Evolutionary conservation across 139 green algal genomes (phyloP).

Genomic region (Mychonastes homosphaera): DNA sequence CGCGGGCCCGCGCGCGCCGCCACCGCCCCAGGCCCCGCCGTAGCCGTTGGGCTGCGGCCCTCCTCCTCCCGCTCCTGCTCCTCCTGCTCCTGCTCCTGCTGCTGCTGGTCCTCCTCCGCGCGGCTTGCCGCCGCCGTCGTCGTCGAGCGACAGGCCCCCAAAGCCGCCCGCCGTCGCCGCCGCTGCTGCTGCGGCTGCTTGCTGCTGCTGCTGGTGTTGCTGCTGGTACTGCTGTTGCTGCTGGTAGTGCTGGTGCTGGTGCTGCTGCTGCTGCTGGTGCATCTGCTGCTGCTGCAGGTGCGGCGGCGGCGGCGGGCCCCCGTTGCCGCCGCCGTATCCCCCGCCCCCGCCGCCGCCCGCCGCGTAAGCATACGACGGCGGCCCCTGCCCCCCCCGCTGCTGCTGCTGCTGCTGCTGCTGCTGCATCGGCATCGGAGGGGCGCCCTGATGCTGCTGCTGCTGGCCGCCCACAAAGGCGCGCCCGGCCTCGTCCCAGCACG

Average conservation of each 20-base stretch:
- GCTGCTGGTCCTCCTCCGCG: background rate
- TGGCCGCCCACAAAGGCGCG: too few species aligned
- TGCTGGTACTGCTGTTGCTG: background rate
- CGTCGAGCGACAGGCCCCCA: too few species aligned
- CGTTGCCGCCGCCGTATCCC: too few species aligned
- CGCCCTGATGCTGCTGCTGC: conserved; percentile 9
- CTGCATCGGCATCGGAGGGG: background rate
- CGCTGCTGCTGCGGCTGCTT: background rate
- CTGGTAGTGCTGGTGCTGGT: background rate
- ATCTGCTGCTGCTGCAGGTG: conserved; percentile 1
- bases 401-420: background rate
- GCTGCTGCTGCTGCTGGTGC: background rate
- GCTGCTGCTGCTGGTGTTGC: conserved; percentile 3
- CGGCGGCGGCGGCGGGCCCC: background rate
- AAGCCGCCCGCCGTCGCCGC: background rate
- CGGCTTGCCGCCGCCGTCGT: conserved; percentile 3
- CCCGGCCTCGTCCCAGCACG: too few species aligned
- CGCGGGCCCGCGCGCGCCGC: background rate
- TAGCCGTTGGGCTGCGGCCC: conserved; percentile 3
- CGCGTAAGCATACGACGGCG: too few species aligned
- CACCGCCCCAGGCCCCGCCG: conserved; percentile 4
- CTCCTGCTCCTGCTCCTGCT: too few species aligned
- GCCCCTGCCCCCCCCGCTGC: too few species aligned
- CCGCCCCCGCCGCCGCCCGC: too few species aligned
- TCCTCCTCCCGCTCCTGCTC: background rate